Evolutionary conservation across 257 asterid species (phyloP).

Genomic region (Capsicum baccatum): DNA sequence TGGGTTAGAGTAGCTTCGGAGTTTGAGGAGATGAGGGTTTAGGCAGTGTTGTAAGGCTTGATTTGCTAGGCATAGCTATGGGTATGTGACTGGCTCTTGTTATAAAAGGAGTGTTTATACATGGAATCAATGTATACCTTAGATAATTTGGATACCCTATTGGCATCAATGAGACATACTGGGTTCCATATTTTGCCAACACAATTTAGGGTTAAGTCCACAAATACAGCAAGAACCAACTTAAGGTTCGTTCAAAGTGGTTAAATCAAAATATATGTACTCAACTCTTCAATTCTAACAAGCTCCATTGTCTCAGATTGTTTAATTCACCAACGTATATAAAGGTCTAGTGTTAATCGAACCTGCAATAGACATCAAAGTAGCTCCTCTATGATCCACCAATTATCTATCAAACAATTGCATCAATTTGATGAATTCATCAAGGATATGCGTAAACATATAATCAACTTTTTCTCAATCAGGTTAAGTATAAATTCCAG

Average conservation of each 20-base stretch:
- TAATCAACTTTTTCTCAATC: not conserved
- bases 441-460: not conserved
- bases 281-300: not conserved
- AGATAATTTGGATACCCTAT: not conserved
- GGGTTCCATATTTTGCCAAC: not conserved
- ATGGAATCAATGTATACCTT: not conserved
- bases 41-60: not conserved
- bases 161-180: not conserved
- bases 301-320: not conserved
- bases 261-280: not conserved
- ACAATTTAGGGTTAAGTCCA: not conserved
- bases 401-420: not conserved
- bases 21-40: not conserved
- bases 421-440: not conserved
- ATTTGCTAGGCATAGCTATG: not conserved
- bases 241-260: not conserved
- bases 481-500: not conserved
- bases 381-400: slow-evolving; percentile 1
- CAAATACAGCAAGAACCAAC: not conserved
- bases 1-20: not conserved
- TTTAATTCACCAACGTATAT: not conserved
- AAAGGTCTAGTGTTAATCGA: not conserved
- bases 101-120: slow-evolving; percentile 7
- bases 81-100: slow-evolving; percentile 4
- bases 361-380: not conserved